phyloP scores from a whole-genome alignment of 1,284 basidiomycete genomes.

The Sporisorium exsertum region DNA sequence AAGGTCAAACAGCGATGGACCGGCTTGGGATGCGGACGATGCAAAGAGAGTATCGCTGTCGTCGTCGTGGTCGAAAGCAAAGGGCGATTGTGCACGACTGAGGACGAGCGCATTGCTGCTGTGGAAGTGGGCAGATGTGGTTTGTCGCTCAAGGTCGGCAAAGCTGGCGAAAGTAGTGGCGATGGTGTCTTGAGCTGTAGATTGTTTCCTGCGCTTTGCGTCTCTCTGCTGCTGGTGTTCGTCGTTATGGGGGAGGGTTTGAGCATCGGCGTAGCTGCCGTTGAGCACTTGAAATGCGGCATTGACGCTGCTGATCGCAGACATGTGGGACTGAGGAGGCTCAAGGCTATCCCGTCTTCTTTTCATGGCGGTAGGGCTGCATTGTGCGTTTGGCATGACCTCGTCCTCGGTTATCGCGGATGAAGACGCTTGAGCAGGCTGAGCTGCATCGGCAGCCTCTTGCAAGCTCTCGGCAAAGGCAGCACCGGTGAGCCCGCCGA shows the following conservation, averaged over 20 bases:
- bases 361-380: slow-evolving; percentile 1
- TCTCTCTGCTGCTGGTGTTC: neutral
- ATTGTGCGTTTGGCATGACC: neutral
- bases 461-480: slow-evolving; percentile 37
- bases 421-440: neutral
- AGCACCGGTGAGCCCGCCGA: slow-evolving; percentile 34
- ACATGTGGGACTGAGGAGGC: neutral
- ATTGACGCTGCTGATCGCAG: slow-evolving; percentile 25
- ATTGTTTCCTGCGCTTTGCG: slow-evolving; percentile 20
- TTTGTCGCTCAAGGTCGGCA: slow-evolving; percentile 10
- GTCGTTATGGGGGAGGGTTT: neutral
- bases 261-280: neutral
- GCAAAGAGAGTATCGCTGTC: neutral
- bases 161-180: neutral
- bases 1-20: slow-evolving; percentile 27
- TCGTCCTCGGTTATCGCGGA: neutral
- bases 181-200: neutral
- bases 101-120: slow-evolving; percentile 14
- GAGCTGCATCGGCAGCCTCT: slow-evolving; percentile 12
- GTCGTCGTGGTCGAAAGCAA: slow-evolving; percentile 10
- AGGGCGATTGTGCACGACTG: slow-evolving; percentile 41
- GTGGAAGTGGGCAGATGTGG: neutral
- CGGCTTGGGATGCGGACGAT: neutral
- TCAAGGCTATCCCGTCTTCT: slow-evolving; percentile 12
- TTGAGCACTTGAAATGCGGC: slow-evolving; percentile 32